A percentile compares a stretch with the other conserved stretches of the same genome.
Conservation (phyloP, 2,329 filamentous ascomycete species). For the Diaporthe longicolla region DNA sequence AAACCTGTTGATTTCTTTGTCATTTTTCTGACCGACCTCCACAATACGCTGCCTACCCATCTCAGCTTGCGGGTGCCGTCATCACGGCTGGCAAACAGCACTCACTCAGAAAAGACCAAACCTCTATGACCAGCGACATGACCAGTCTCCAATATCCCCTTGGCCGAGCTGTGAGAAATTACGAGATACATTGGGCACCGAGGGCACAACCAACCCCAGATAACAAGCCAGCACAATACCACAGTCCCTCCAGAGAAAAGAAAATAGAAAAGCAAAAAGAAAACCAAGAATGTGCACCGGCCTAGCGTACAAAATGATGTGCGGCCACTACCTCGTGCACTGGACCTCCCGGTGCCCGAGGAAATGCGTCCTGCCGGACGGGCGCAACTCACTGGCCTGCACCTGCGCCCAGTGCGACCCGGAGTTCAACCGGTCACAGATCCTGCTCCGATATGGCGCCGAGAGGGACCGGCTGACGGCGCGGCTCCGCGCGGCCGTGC, state of each 20-base stretch:
- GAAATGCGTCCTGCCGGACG: conserved; percentile 40
- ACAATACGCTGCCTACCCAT: neutral
- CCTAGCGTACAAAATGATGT: conserved; percentile 40
- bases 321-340: conserved; percentile 43
- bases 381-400: conserved; percentile 38
- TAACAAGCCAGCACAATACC: neutral
- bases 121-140: conserved; percentile 25
- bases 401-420: conserved; percentile 44
- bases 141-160: conserved; percentile 5
- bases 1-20: conserved; percentile 22
- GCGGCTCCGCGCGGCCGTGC: conserved; percentile 66
- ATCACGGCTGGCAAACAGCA: neutral
- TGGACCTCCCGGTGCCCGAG: conserved; percentile 40
- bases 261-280: neutral
- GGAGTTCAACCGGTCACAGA: conserved; percentile 33
- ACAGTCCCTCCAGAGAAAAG: neutral
- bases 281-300: conserved; percentile 42
- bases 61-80: neutral
- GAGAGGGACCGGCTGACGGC: conserved; percentile 25
- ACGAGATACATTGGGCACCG: neutral
- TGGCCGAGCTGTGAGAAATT: conserved; percentile 21
- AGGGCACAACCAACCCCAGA: neutral
- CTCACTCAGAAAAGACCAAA: neutral
- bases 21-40: neutral
- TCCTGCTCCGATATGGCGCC: conserved; percentile 35